Base-by-base conservation (phyloP, 2,329 filamentous ascomycete species). In the Aulographum hederae region DNA sequence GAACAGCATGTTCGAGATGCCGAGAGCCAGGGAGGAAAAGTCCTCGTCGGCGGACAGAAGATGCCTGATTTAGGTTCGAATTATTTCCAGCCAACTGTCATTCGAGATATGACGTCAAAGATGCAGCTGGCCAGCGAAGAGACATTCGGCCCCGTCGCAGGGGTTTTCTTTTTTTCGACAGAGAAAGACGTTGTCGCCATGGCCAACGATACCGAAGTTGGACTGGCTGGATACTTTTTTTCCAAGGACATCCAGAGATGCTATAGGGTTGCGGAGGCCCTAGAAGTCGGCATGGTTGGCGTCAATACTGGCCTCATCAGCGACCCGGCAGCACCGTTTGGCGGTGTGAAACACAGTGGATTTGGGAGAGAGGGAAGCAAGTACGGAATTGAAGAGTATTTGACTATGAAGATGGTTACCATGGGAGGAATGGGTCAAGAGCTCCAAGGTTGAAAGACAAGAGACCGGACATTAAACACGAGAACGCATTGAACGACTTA, bases 211-310 rank as follows among this genome's bases (percentile, higher is more conserved):
- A 64, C 80, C 1, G 74, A 86, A 32, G 85, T 95, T 23, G 89
- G 89, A 1, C 65, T 98, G 21, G 89, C 86, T 0, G 86, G 81
- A 1, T 95, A 95, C 59, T 93, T 98, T 61, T 95, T 81, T 63
- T 84, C 64, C 39, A 59, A 54, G 28, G 67, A 73, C 40, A 45
- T 74, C 4, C 61, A 65, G 41, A 54, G 70, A 18, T 58, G 64
- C 34, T 73, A 70, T 52, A 55, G 69, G 27, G 60, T 74, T 27
- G 68, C 69, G 1, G 69, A 74, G 44, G 65, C 67, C 12, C 57
- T 91, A 25, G 78, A 91, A 49, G 78, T 86, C 1, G 82, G 81
- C 32, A 91, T 91, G 82, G 70, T 91, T 1, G 81, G 80, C 34
- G 52, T 65, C 26, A 66, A 66, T 41, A 63, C 61, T 4, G 60